Conservation (phyloP, 2,329 filamentous ascomycete species). For the Claviceps cyperi region DNA sequence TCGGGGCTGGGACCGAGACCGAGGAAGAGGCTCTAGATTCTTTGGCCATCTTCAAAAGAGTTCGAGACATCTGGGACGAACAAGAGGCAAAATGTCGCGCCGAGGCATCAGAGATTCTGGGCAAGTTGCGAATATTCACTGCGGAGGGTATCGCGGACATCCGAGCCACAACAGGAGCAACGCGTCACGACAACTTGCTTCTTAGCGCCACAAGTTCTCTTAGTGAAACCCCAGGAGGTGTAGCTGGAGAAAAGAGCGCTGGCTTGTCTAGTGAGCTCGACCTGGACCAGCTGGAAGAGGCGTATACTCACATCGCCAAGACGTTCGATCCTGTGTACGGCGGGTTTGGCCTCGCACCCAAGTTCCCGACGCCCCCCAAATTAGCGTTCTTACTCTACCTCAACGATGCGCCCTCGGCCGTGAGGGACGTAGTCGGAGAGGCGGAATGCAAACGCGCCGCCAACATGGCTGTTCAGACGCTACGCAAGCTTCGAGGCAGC, state of each 20-base stretch:
- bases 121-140: slow-evolving; percentile 72
- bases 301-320: slow-evolving; percentile 62
- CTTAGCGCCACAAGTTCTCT: not conserved
- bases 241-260: slow-evolving; percentile 11
- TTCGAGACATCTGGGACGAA: slow-evolving; percentile 61
- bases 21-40: slow-evolving; percentile 59
- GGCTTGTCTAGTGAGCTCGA: slow-evolving; percentile 56
- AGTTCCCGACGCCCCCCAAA: slow-evolving; percentile 82
- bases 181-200: slow-evolving; percentile 12
- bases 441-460: slow-evolving; percentile 60
- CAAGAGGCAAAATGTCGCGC: slow-evolving; percentile 72
- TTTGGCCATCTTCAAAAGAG: slow-evolving; percentile 66
- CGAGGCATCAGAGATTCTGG: slow-evolving; percentile 69
- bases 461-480: slow-evolving; percentile 66
- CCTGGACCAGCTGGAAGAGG: slow-evolving; percentile 81
- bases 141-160: slow-evolving; percentile 63
- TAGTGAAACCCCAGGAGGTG: slow-evolving; percentile 4
- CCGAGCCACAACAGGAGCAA: slow-evolving; percentile 17
- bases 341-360: slow-evolving; percentile 70
- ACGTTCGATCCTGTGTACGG: slow-evolving; percentile 69
- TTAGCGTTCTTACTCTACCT: slow-evolving; percentile 69
- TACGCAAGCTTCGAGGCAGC: slow-evolving; percentile 54
- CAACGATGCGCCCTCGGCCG: slow-evolving; percentile 52
- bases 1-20: slow-evolving; percentile 23
- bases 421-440: slow-evolving; percentile 77